These are phyloP conservation scores for Blepharisma japonicum DNA, from an alignment of 73 alveolate species.

Conservation along the genomic window DNA sequence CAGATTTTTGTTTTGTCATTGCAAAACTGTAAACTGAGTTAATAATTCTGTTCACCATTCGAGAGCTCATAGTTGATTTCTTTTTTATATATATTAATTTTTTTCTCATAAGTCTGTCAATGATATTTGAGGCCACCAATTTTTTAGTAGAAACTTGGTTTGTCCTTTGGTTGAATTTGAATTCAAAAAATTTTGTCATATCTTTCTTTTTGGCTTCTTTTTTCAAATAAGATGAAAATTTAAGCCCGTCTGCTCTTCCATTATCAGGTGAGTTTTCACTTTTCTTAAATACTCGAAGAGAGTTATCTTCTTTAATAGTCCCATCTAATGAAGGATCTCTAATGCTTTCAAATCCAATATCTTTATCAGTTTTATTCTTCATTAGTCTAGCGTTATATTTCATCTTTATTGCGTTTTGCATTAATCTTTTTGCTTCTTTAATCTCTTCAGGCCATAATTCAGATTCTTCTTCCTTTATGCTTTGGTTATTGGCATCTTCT, in stretches of 20 bases:
- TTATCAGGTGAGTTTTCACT: not conserved
- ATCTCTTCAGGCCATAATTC: not conserved
- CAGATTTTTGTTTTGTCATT: not conserved
- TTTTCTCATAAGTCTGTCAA: not conserved
- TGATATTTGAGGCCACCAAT: not conserved
- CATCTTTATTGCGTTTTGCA: no score
- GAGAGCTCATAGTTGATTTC: conserved; percentile 1
- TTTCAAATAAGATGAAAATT: not conserved
- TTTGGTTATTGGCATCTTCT: not conserved
- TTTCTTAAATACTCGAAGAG: not conserved
- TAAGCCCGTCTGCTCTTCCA: not conserved
- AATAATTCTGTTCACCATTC: conserved; percentile 17
- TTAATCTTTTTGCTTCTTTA: not conserved
- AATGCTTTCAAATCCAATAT: no score
- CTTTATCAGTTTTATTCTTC: no score
- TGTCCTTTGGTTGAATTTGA: not conserved
- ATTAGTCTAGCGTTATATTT: no score
- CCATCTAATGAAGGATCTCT: no score
- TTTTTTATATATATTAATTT: not conserved
- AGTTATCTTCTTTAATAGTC: no score
- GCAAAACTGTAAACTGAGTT: not conserved
- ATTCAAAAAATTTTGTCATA: conserved; percentile 2
- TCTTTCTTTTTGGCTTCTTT: not conserved
- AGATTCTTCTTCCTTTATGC: not conserved
- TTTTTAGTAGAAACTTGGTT: not conserved